Conservation (phyloP, 352 stramenopile species). For the Halophytophthora batemanensis region DNA sequence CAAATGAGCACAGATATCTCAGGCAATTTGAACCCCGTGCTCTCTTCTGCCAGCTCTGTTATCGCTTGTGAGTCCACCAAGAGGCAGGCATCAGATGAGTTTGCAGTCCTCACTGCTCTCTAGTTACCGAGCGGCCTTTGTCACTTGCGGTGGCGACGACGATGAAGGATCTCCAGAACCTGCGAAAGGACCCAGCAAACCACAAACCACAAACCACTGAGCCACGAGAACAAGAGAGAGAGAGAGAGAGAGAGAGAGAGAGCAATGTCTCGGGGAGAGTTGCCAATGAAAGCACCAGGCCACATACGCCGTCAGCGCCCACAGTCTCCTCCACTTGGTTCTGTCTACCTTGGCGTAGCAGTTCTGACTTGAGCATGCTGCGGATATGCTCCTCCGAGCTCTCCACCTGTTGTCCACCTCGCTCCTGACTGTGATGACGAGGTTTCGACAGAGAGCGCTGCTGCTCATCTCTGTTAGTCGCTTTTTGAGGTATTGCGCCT, state of each 20-base stretch:
- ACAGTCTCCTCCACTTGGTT: slow-evolving; percentile 60
- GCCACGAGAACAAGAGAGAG: neutral
- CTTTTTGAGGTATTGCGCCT: slow-evolving; percentile 1
- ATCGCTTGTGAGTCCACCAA: too few species aligned
- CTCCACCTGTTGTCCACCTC: slow-evolving; percentile 11
- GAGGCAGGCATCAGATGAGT: too few species aligned
- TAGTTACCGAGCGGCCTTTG: too few species aligned
- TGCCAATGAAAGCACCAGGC: neutral
- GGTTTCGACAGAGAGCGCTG: neutral
- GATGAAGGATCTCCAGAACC: slow-evolving; percentile 63
- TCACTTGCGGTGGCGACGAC: slow-evolving; percentile 30
- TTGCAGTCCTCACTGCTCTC: too few species aligned
- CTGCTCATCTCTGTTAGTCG: neutral
- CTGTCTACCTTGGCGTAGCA: slow-evolving; percentile 33
- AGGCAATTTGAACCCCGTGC: too few species aligned
- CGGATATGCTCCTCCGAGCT: slow-evolving; percentile 47
- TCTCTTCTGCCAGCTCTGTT: too few species aligned
- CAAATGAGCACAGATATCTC: too few species aligned
- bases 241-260: neutral
- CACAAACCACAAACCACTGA: neutral
- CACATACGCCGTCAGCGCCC: slow-evolving; percentile 48
- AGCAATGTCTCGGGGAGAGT: neutral
- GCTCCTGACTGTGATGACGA: neutral
- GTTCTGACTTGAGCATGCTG: slow-evolving; percentile 49
- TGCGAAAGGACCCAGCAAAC: slow-evolving; percentile 6